These are phyloP conservation scores for Metschnikowia colocasiae DNA, from an alignment of 805 yeast genomes.

Conservation along the genomic window DNA sequence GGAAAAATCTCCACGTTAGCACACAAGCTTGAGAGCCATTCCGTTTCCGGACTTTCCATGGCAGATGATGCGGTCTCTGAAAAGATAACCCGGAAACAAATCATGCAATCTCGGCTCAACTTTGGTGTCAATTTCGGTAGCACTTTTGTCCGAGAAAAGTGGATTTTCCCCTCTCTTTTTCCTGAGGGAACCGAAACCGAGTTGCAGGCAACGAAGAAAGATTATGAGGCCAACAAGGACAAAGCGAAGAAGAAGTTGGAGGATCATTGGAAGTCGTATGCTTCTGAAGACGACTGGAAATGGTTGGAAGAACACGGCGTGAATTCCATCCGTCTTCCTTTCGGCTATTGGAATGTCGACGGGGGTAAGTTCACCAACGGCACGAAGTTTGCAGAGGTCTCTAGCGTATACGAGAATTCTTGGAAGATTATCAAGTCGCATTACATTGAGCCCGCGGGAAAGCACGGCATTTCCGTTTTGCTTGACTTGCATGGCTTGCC, in stretches of 20 bases:
- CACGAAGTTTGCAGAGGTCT: slow-evolving; percentile 58
- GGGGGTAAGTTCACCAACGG: slow-evolving; percentile 55
- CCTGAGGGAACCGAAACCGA: slow-evolving; percentile 61
- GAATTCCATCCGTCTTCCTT: slow-evolving; percentile 80
- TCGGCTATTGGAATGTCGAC: slow-evolving; percentile 87
- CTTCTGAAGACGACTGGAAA: slow-evolving; percentile 71
- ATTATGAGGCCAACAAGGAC: slow-evolving; percentile 46
- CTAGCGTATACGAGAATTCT: slow-evolving; percentile 61
- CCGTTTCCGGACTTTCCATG: slow-evolving; percentile 17
- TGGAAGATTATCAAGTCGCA: slow-evolving; percentile 60
- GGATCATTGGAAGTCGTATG: slow-evolving; percentile 61
- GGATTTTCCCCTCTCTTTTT: slow-evolving; percentile 65
- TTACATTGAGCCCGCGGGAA: slow-evolving; percentile 56
- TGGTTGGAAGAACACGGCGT: slow-evolving; percentile 67
- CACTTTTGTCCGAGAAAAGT: slow-evolving; percentile 73
- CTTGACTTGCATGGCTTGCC: slow-evolving; percentile 89
- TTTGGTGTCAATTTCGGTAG: slow-evolving; percentile 87
- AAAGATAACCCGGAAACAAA: slow-evolving; percentile 39
- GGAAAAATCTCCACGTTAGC: slow-evolving; percentile 2
- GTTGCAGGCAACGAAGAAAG: slow-evolving; percentile 61
- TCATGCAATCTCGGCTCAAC: slow-evolving; percentile 60
- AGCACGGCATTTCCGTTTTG: slow-evolving; percentile 64
- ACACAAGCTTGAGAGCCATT: slow-evolving; percentile 27
- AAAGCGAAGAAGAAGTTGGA: slow-evolving; percentile 53
- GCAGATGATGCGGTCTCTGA: slow-evolving; percentile 35